Evolutionary conservation across 306 rosid genomes (phyloP), one percentile per base, ranked within the genome.

Genomic region (Trifolium dubium): DNA sequence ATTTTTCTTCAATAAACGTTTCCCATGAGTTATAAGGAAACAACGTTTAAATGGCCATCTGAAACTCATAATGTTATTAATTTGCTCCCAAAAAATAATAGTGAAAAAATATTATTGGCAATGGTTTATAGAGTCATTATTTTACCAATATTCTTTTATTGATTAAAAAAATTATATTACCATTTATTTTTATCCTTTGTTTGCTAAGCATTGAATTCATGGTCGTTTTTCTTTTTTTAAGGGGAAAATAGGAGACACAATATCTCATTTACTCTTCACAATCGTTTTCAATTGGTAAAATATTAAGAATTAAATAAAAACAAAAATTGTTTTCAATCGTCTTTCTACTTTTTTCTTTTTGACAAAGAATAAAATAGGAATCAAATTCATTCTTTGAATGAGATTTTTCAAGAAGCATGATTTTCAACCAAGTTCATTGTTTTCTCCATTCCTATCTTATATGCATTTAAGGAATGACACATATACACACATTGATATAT

Each of bases 21-120:
- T 41, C 11, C 64, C 29, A 59, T 23, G 67, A 53, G 71, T 77
- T 77, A 61, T 75, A 73, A 61, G 65, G 72, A 29, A 71, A 60
- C 8, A 9, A 17, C 70, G 46, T 39, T 51, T 29, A 60, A 72
- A 58, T 40, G 47, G 5, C 78, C 78, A 72, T 65, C 30, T 8
- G 19, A 53, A 46, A 64, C 40, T 18, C 30, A 54, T 59, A 9
- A 8, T 37, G 47, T 55, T 73, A 32, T 46, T 23, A 23, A 23
- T 23, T 73, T 6, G 46, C 49, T 5, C 12, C 13, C 8, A 1
- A 17, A 15, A 37, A 23, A 23, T 23, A 23, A 35, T 35, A 18
- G 15, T 4, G 28, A n/a, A 30, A 18, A 64, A 64, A 62, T 51
- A 41, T 75, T 51, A 41, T 75, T 40, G 41, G 62, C 30, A 49